phyloP scores from a whole-genome alignment of 768 basidiomycete species.

The Exidia glandulosa region DNA sequence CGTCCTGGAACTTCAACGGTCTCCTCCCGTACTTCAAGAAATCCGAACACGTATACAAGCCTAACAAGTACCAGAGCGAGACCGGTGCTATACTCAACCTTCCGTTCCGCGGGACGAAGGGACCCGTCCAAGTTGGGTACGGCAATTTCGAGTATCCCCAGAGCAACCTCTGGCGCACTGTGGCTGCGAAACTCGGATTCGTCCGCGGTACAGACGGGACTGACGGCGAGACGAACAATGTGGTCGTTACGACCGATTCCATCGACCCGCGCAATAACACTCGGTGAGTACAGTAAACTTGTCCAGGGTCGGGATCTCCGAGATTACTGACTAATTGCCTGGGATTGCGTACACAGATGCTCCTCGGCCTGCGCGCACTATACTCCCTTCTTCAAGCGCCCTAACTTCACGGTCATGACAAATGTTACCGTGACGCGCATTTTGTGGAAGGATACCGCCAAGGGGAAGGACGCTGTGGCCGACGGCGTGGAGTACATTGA shows the following conservation, averaged over 20 bases:
- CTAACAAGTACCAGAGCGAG: constrained; percentile 6
- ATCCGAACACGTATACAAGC: constrained; percentile 27
- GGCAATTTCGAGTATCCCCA: not conserved
- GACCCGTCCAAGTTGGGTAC: not conserved
- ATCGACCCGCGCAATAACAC: not conserved
- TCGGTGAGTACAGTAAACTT: too few relatives aligned
- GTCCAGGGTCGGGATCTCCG: too few relatives aligned
- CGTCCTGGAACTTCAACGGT: constrained; percentile 13
- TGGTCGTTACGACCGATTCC: not conserved
- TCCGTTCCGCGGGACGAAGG: not conserved
- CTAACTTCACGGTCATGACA: constrained; percentile 1
- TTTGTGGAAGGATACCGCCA: not conserved
- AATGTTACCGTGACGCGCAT: constrained; percentile 4
- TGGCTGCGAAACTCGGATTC: not conserved
- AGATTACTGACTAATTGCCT: too few relatives aligned
- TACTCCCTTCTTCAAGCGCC: not conserved
- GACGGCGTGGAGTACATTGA: constrained; percentile 2
- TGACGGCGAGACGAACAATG: constrained; percentile 3
- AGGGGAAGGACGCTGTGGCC: not conserved
- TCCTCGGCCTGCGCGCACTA: not conserved
- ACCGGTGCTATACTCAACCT: not conserved
- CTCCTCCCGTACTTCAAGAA: constrained; percentile 13
- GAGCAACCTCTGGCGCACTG: constrained; percentile 1
- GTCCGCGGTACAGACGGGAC: not conserved
- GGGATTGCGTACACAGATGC: not conserved